Evolutionary conservation across 495 filamentous ascomycete species (phyloP), one percentile per base, ranked within the genome.

Genomic region (Neurospora pannonica): DNA sequence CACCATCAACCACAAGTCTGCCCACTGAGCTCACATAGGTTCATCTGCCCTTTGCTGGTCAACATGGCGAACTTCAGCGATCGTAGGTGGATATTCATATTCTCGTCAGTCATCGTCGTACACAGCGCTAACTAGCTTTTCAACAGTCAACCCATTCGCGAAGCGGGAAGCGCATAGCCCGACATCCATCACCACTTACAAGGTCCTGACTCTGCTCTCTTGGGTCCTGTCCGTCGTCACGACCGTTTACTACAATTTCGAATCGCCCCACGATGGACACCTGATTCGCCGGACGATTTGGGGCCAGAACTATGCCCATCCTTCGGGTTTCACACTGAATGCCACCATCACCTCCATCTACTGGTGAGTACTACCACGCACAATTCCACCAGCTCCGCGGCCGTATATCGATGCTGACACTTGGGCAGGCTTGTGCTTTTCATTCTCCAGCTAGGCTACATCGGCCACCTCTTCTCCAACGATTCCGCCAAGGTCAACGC

Each of bases 321-420:
- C 82, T 54, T 94, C 93, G 2, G 90, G 92, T 0, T 97, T 97
- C 82, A 89, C 92, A 24, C 85, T 93, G 81, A 93, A 91, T 81
- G 82, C 86, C 11, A 81, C 90, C 76, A 89, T 96, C 74, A 89
- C 90, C 15, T 88, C 86, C 40, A 86, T 96, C 75, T 97, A 93
- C 85, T 97, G 93, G 92, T 93, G 84, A 62, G 84, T 75, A 9
- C 7, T 15, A 15, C 24, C 48, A 60, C 5, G 3, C 48, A 15
- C 5, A 60, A 19, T 42, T 46, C 42, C 69, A 15, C 17, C 1
- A 31, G 6, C 7, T n/a, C n/a, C n/a, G 43, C 46, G 54, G 54
- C 28, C 28, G 7, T 67, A 46, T 67, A 34, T 67, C 5, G 17
- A 34, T 36, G 28, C 54, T 67, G 54, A 67, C 54, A 36, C 6